A percentile compares a stretch with the other conserved stretches of the same genome.
Conservation (phyloP, 371 early-diverging fungal species). For the Zopfochytrium polystomum region DNA sequence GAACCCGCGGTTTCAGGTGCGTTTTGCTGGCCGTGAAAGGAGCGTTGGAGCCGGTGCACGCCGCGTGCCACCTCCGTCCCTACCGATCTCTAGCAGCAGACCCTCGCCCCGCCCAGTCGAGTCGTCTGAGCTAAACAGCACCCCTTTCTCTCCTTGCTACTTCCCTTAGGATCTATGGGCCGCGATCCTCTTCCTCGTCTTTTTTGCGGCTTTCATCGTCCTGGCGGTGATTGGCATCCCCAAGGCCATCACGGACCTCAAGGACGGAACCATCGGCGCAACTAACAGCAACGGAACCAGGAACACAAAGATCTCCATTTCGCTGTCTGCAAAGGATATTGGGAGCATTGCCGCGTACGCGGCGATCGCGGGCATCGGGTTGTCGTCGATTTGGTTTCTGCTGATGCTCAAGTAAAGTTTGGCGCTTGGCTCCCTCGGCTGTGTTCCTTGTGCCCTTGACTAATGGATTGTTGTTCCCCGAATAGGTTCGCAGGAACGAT, state of each 20-base stretch:
- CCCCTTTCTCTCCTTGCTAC: too few relatives aligned
- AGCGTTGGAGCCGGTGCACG: too few relatives aligned
- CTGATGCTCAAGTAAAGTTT: slow-evolving; percentile 21
- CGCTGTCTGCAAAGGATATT: slow-evolving; percentile 10
- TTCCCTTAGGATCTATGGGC: slow-evolving; percentile 30
- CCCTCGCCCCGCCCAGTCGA: too few relatives aligned
- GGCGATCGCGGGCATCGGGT: slow-evolving; percentile 15
- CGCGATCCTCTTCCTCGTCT: slow-evolving; percentile 12
- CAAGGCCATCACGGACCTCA: not conserved
- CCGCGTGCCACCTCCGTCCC: too few relatives aligned
- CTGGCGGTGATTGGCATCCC: slow-evolving; percentile 18
- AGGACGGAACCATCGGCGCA: not conserved
- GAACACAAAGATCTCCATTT: not conserved
- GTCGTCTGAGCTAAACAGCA: too few relatives aligned
- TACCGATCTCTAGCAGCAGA: too few relatives aligned
- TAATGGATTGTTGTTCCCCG: not conserved
- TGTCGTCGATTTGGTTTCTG: slow-evolving; percentile 16
- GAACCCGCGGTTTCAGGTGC: too few relatives aligned
- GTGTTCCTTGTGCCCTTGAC: not conserved
- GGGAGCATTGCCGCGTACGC: slow-evolving; percentile 14
- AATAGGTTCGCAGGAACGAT: slow-evolving; percentile 21
- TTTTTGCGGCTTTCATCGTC: slow-evolving; percentile 13
- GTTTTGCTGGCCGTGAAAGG: too few relatives aligned
- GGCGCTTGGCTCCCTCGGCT: not conserved
- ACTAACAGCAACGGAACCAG: not conserved